Evolutionary conservation across 2,329 filamentous ascomycete genomes (phyloP), one percentile per base, ranked within the genome.

Genomic region (Fusarium transvaalense): DNA sequence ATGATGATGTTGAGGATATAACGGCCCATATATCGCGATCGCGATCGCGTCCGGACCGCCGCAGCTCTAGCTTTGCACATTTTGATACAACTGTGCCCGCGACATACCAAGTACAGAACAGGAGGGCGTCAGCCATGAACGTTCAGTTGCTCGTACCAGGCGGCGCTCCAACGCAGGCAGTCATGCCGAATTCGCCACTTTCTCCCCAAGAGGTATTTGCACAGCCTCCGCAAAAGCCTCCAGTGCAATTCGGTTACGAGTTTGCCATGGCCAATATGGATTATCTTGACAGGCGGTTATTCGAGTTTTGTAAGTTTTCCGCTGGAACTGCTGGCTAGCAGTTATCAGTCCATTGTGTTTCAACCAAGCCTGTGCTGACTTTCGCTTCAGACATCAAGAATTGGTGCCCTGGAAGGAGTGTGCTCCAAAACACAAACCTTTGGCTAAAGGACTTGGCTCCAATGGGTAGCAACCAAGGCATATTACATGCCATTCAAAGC

Each of bases 381-480:
- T 55, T 48, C 6, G 25, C 34, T 37, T 15, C 12, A 82, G 80
- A 82, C 61, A 68, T 78, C 4, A 73, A 71, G 10, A 81, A 81
- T 21, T 82, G 80, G 80, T 81, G 80, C 35, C 78, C 80, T 2
- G 80, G 80, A 8, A 74, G 80, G 45, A 81, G 78, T 56, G 75
- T 82, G 17, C 68, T 82, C 5, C 60, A 62, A 9, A 76, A 74
- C 15, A 80, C 80, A 21, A 82, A 82, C 58, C 71, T 80, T 3
- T 82, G 80, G 80, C 66, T 81, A 17, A 75, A 74, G 12, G 79
- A 82, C 41, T 79, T 82, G 47, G 78, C 78, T 7, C 72, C 75
- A n/a, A 80, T 81, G 78, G 76, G 78, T 23, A 72, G 76, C 25
- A 75, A 74, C 27, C 60, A 69, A 15, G 78, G 78, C 21, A 77